Evolutionary conservation across 2,329 filamentous ascomycete species (phyloP).

Genomic region (Phaeomoniella chlamydospora): DNA sequence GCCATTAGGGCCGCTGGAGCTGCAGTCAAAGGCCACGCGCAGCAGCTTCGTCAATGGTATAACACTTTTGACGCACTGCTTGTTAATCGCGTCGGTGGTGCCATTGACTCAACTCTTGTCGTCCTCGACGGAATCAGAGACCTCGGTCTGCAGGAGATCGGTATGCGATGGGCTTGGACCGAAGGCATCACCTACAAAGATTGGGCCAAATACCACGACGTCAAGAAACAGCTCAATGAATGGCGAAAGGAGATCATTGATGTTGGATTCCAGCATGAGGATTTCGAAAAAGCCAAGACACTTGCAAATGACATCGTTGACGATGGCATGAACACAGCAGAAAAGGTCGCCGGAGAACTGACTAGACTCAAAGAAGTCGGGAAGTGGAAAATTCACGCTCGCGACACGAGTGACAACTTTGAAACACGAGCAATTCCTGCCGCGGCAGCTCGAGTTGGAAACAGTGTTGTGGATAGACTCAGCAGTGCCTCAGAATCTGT

Average conservation of each 20-base stretch:
- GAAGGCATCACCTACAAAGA: constrained; percentile 94
- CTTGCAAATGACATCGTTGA: constrained; percentile 58
- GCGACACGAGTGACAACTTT: constrained; percentile 67
- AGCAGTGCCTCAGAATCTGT: constrained; percentile 6
- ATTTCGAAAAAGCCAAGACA: constrained; percentile 52
- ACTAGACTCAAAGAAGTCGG: constrained; percentile 69
- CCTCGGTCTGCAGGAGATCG: constrained; percentile 77
- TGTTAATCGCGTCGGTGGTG: constrained; percentile 51
- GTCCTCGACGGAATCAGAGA: constrained; percentile 73
- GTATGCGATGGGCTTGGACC: constrained; percentile 89
- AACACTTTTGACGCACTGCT: constrained; percentile 57
- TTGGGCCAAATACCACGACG: constrained; percentile 85
- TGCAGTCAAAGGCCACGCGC: constrained; percentile 61
- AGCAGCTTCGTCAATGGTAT: constrained; percentile 64
- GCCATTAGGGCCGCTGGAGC: constrained; percentile 55
- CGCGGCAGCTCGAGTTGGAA: constrained; percentile 26
- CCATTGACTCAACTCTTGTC: constrained; percentile 66
- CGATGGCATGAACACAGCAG: constrained; percentile 65
- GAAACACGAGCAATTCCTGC: constrained; percentile 49
- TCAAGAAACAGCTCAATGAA: constrained; percentile 68
- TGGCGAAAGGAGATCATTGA: constrained; percentile 74
- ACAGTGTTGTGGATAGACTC: constrained; percentile 12
- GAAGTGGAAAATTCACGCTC: constrained; percentile 64
- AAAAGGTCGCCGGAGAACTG: constrained; percentile 66
- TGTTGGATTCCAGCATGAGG: constrained; percentile 59